These are phyloP conservation scores for Venturia effusa DNA, from an alignment of 2,329 filamentous ascomycete species.

Conservation along the genomic window DNA sequence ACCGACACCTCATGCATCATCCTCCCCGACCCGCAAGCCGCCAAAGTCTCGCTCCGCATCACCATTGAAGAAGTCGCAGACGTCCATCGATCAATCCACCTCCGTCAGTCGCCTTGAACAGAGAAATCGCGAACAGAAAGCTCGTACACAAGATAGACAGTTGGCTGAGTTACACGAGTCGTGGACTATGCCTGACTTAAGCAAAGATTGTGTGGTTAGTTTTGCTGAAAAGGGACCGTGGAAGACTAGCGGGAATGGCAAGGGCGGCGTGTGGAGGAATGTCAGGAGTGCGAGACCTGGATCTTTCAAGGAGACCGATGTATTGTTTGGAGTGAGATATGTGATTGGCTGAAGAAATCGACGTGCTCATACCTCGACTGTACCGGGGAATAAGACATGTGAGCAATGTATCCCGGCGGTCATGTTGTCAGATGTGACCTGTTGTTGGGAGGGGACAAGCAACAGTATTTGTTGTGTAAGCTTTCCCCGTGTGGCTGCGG, in stretches of 20 bases:
- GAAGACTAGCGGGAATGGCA: constrained; percentile 8
- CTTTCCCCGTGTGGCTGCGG: neutral
- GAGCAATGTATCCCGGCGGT: neutral
- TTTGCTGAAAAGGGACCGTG: constrained; percentile 21
- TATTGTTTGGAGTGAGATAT: constrained; percentile 33
- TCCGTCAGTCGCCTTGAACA: neutral
- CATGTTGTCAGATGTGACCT: neutral
- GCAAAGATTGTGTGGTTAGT: constrained; percentile 23
- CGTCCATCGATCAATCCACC: constrained; percentile 1
- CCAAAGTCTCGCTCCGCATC: neutral
- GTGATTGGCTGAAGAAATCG: constrained; percentile 19
- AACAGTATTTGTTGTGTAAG: neutral
- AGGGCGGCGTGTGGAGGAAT: constrained; percentile 24
- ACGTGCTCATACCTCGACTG: too few species aligned
- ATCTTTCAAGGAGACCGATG: constrained; percentile 28
- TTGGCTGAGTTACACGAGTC: neutral
- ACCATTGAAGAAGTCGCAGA: constrained; percentile 20
- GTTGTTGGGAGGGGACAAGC: neutral
- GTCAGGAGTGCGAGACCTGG: constrained; percentile 28
- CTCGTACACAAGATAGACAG: neutral
- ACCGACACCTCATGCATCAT: neutral
- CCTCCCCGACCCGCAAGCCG: constrained; percentile 2
- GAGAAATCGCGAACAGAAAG: neutral
- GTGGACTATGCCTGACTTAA: constrained; percentile 20
- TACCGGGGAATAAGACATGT: neutral